Percentiles rank a stretch among this genome's conserved stretches.
Conservation (phyloP, 2,329 filamentous ascomycete species). For the Apiospora rasikravindrae region DNA sequence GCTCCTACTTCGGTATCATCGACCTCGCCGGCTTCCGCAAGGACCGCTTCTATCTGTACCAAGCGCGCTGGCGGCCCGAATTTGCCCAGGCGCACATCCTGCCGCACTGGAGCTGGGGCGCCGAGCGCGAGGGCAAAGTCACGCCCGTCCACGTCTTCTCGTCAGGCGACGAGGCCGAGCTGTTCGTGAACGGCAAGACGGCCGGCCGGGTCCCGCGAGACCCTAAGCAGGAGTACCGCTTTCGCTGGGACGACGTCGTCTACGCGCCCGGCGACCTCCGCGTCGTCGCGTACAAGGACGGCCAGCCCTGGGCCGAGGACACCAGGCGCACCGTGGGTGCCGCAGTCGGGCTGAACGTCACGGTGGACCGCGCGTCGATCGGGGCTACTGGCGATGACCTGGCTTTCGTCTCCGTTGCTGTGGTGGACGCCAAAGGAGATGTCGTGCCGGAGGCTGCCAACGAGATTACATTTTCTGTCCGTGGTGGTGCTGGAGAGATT, state of each 20-base stretch:
- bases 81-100: conserved; percentile 56
- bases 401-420: conserved; percentile 50
- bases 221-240: conserved; percentile 47
- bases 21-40: conserved; percentile 63
- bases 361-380: conserved; percentile 47
- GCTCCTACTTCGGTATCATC: conserved; percentile 61
- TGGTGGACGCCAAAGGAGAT: conserved; percentile 50
- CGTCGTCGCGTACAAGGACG: conserved; percentile 55
- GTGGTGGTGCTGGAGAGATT: conserved; percentile 49
- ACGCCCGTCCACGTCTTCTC: conserved; percentile 62
- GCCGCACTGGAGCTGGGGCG: conserved; percentile 61
- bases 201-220: conserved; percentile 45
- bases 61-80: conserved; percentile 57
- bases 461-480: conserved; percentile 49
- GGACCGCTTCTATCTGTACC: conserved; percentile 61
- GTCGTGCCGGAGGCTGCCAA: conserved; percentile 49
- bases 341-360: conserved; percentile 44
- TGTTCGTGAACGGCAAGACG: conserved; percentile 58
- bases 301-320: conserved; percentile 50
- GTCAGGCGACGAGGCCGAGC: conserved; percentile 56
- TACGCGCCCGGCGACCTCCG: conserved; percentile 54
- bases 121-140: conserved; percentile 47
- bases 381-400: conserved; percentile 50
- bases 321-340: conserved; percentile 47
- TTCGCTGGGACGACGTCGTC: conserved; percentile 57